Evolutionary conservation across 2,329 filamentous ascomycete genomes (phyloP), one percentile per base, ranked within the genome.

Genomic region (Trichoderma polysporum): DNA sequence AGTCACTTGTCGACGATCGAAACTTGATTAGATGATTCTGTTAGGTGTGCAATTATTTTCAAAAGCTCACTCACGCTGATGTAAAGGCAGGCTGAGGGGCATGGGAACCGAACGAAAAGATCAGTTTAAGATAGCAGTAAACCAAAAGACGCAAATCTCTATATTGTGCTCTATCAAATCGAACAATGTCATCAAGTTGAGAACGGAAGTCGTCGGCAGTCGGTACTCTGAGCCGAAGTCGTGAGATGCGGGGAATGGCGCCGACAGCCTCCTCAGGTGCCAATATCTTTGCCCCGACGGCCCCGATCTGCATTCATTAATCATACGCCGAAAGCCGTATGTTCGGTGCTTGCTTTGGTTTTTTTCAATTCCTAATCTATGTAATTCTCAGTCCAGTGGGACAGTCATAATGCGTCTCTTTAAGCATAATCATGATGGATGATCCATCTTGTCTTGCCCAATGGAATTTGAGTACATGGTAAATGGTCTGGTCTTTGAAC

Each of bases 131-230:
- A 50, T 5, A 50, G 13, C n/a, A 4, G 27, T 25, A 27, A 50
- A 47, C 3, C 22, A 50, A 27, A 50, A 13, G 3, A 27, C 10
- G 5, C 13, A 25, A 12, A 50, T 50, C 19, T 25, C 47, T 50
- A 25, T 57, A 39, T 56, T 39, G 25, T 39, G 31, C 33, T 57
- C 33, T 19, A 39, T 37, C 17, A 37, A 25, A 27, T 39, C 33
- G 19, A 27, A 22, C 13, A 39, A 39, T 47, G 22, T 19, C 56
- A 17, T 59, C 22, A 27, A 31, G 29, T 15, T 9, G 29, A 19
- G 27, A 31, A n/a, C 31, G 17, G 56, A 25, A 60, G 25, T 60
- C 39, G 57, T 60, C 57, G 39, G 39, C 39, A 60, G 57, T 60
- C 57, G 57, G 39, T 19, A 27, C 8, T 60, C 17, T 17, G 29